phyloP scores from a whole-genome alignment of 2,329 filamentous ascomycete genomes.

The Ceratocystiopsis sp. region DNA sequence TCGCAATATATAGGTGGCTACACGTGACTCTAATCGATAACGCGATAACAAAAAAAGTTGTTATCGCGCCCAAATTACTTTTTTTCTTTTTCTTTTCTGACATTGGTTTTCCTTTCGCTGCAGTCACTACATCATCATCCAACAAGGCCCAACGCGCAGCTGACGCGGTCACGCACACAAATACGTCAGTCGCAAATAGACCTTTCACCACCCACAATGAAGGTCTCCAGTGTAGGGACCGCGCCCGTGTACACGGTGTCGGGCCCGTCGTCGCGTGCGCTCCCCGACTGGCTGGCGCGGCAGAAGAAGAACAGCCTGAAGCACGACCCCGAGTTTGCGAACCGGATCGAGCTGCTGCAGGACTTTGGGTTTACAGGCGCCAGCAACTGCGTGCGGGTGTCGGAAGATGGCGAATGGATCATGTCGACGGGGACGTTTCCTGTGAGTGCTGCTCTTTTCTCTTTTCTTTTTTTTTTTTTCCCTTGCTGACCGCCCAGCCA shows the following conservation, averaged over 20 bases:
- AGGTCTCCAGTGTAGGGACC: slow-evolving; percentile 11
- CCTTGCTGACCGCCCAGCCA: slow-evolving; percentile 4
- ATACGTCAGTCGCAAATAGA: too few relatives aligned
- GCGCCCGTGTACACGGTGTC: slow-evolving; percentile 61
- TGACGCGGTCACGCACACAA: too few relatives aligned
- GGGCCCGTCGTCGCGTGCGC: slow-evolving; percentile 67
- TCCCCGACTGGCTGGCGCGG: slow-evolving; percentile 90
- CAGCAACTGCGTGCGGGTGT: slow-evolving; percentile 74
- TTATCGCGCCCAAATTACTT: background rate
- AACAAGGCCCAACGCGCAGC: too few relatives aligned
- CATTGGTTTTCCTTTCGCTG: background rate
- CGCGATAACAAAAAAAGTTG: too few relatives aligned
- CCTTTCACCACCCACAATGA: slow-evolving; percentile 5
- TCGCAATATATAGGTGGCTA: background rate
- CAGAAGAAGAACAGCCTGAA: slow-evolving; percentile 84
- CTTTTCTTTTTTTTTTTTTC: background rate
- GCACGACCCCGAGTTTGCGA: slow-evolving; percentile 81
- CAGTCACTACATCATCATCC: too few relatives aligned
- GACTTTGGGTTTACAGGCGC: slow-evolving; percentile 86
- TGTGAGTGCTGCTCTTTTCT: slow-evolving; percentile 9
- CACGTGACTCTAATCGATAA: slow-evolving; percentile 3
- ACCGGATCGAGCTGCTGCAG: slow-evolving; percentile 83
- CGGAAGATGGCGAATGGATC: slow-evolving; percentile 92
- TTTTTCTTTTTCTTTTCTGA: slow-evolving; percentile 4
- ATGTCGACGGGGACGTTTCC: slow-evolving; percentile 77